These are phyloP conservation scores for Botrytis cinerea DNA, from an alignment of 2,329 filamentous ascomycete species.

Conservation along the genomic window DNA sequence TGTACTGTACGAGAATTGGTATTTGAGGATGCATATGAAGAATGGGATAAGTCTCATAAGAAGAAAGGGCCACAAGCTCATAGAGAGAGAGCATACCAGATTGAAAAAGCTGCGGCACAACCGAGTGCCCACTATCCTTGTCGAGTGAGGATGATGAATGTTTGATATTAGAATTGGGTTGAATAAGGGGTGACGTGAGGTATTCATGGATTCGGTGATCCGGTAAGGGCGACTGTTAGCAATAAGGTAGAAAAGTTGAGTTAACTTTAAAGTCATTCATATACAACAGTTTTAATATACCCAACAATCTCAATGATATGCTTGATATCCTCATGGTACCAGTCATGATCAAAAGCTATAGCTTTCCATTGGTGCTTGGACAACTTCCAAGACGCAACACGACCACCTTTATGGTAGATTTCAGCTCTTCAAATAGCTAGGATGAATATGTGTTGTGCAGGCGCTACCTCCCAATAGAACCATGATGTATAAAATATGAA, in stretches of 20 bases:
- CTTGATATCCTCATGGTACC: not conserved
- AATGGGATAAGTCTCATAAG: not conserved
- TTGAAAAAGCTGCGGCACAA: not conserved
- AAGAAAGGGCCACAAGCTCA: not conserved
- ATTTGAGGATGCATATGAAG: slow-evolving; percentile 7
- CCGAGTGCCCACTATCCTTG: not conserved
- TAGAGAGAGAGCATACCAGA: slow-evolving; percentile 1
- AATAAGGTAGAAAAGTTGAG: not conserved
- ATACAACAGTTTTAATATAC: not conserved
- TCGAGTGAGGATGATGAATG: not conserved
- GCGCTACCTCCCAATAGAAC: no score
- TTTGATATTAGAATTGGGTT: not conserved
- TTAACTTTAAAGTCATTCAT: not conserved
- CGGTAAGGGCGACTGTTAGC: not conserved
- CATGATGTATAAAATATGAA: not conserved
- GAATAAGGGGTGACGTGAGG: not conserved
- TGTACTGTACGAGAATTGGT: slow-evolving; percentile 34
- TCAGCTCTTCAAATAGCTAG: not conserved
- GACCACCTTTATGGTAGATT: not conserved
- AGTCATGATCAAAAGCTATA: not conserved
- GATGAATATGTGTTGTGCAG: not conserved
- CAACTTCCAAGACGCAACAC: not conserved
- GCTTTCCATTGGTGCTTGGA: not conserved
- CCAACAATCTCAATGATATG: not conserved
- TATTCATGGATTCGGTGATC: not conserved